Percentiles rank a stretch among this genome's conserved stretches.
phyloP scores from a whole-genome alignment of 257 asterid genomes.

The Solanum pinnatisectum region DNA sequence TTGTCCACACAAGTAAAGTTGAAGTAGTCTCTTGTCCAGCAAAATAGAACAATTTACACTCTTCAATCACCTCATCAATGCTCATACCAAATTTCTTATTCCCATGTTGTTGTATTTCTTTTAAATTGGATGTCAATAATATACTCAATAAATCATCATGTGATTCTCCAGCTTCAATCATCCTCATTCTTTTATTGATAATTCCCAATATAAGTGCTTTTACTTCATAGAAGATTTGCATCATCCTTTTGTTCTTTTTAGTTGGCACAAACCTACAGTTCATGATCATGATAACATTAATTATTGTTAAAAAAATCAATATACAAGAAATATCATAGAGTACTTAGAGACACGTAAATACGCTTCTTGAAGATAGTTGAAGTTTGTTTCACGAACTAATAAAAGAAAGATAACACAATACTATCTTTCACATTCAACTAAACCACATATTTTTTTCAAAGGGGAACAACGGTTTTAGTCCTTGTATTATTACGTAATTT shows the following conservation, averaged over 20 bases:
- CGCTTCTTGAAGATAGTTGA: neutral
- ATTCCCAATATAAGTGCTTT: neutral
- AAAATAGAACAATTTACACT: constrained; percentile 24
- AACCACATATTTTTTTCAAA: too few relatives aligned
- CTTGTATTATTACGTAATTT: too few relatives aligned
- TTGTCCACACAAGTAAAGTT: constrained; percentile 14
- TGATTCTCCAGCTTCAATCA: neutral
- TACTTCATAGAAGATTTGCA: constrained; percentile 5
- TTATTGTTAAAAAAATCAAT: neutral
- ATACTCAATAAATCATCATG: constrained; percentile 15
- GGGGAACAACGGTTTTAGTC: too few relatives aligned
- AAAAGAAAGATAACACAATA: neutral
- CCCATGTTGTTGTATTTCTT: constrained; percentile 9
- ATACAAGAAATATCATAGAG: neutral
- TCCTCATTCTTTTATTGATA: constrained; percentile 1
- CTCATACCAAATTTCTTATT: constrained; percentile 6
- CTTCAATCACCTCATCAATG: constrained; percentile 17
- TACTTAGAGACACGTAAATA: neutral
- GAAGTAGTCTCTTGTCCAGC: constrained; percentile 24
- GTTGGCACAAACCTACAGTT: constrained; percentile 4
- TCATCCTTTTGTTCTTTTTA: constrained; percentile 9
- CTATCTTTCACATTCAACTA: neutral
- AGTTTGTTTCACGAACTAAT: neutral
- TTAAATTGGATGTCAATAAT: constrained; percentile 9
- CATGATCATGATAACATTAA: neutral